phyloP scores from a whole-genome alignment of 345 rosid species.

The Erucastrum elatum region DNA sequence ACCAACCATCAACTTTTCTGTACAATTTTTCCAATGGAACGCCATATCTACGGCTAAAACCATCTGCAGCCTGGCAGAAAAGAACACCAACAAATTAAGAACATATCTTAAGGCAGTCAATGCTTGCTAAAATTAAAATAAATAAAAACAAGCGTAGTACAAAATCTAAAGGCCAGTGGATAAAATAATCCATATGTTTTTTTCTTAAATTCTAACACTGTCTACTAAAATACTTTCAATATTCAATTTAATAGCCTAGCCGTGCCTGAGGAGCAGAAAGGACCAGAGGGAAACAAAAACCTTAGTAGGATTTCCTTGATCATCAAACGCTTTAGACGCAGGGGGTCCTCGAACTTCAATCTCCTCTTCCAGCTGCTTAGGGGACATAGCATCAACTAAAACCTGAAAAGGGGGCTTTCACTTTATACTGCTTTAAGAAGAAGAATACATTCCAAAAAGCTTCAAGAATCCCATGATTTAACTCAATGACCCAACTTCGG shows the following conservation, averaged over 20 bases:
- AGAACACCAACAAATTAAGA: conserved; percentile 4
- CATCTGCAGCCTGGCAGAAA: conserved; percentile 83
- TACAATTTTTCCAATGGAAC: conserved; percentile 59
- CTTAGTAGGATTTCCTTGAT: conserved; percentile 89
- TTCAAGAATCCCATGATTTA: conserved; percentile 4
- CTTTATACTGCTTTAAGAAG: conserved; percentile 11
- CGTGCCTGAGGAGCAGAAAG: conserved; percentile 18
- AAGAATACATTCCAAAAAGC: conserved; percentile 2
- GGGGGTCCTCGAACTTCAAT: conserved; percentile 97
- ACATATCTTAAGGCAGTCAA: conserved; percentile 7
- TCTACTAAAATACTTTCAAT: conserved; percentile 17
- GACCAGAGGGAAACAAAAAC: conserved; percentile 46
- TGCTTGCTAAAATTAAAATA: not conserved
- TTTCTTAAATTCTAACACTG: conserved; percentile 8
- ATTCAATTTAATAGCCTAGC: conserved; percentile 13
- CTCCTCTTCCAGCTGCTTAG: conserved; percentile 77
- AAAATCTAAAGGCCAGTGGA: not conserved
- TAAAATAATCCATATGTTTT: conserved; percentile 3
- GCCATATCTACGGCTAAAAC: conserved; percentile 82
- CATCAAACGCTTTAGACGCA: conserved; percentile 84
- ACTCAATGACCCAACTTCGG: conserved; percentile 6
- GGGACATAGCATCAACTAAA: conserved; percentile 54
- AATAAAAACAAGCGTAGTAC: not conserved
- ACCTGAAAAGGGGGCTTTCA: conserved; percentile 48
- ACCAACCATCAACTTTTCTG: conserved; percentile 76